Evolutionary conservation across 2,329 filamentous ascomycete species (phyloP).

Genomic region (Simplicillium aogashimaense): DNA sequence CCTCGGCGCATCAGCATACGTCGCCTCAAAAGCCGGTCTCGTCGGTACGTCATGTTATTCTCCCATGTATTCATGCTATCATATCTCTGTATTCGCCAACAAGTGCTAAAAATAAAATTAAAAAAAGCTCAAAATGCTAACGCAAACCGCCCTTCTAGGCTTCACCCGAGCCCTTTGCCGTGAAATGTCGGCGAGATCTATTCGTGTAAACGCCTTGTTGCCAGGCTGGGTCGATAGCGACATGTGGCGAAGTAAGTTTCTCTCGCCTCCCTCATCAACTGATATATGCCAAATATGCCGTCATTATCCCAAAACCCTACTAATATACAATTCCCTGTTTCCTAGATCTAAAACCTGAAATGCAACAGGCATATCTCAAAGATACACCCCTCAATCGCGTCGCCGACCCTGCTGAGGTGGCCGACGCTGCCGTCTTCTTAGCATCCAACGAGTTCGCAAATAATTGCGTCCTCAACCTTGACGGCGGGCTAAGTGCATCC

Average conservation of each 20-base stretch:
- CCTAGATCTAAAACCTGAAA: slow-evolving; percentile 25
- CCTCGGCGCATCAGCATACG: slow-evolving; percentile 62
- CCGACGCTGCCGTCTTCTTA: slow-evolving; percentile 73
- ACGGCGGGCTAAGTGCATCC: slow-evolving; percentile 68
- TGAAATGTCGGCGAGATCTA: slow-evolving; percentile 48
- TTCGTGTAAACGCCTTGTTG: slow-evolving; percentile 72
- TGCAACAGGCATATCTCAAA: slow-evolving; percentile 26
- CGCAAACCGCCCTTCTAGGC: slow-evolving; percentile 29
- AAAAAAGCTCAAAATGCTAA: slow-evolving; percentile 1
- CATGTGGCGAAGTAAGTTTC: slow-evolving; percentile 60
- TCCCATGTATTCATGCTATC: slow-evolving; percentile 9
- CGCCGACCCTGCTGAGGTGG: slow-evolving; percentile 60
- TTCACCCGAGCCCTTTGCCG: slow-evolving; percentile 58
- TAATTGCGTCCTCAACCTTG: slow-evolving; percentile 77
- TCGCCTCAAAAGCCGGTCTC: slow-evolving; percentile 72
- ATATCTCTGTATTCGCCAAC: too few relatives aligned
- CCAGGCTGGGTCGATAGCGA: slow-evolving; percentile 76
- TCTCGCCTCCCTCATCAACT: slow-evolving; percentile 7
- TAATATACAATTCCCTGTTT: slow-evolving; percentile 28
- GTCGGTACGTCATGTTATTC: slow-evolving; percentile 39
- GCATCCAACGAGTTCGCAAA: slow-evolving; percentile 73
- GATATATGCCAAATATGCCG: slow-evolving; percentile 2
- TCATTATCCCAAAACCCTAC: slow-evolving; percentile 6
- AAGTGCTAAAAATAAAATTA: slow-evolving; percentile 1
- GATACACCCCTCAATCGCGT: slow-evolving; percentile 58